These are phyloP conservation scores for Firmiana major DNA, from an alignment of 345 rosid genomes.

Conservation along the genomic window DNA sequence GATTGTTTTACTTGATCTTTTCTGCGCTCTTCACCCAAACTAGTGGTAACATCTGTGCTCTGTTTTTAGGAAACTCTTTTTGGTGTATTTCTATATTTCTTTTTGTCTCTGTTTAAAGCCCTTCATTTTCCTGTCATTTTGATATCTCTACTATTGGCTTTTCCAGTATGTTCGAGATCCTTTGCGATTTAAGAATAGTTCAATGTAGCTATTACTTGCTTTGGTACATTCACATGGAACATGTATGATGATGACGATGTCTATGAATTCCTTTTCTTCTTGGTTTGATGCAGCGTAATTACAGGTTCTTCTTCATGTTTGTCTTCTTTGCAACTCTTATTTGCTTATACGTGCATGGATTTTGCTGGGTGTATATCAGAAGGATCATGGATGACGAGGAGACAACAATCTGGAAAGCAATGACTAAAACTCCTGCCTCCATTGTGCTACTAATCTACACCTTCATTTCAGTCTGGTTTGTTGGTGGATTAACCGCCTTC, in stretches of 20 bases:
- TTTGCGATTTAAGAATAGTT: neutral
- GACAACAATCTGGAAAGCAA: slow-evolving; percentile 76
- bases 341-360: slow-evolving; percentile 79
- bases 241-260: neutral
- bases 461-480: slow-evolving; percentile 81
- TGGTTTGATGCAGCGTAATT: slow-evolving; percentile 77
- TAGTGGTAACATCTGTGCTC: slow-evolving; percentile 3
- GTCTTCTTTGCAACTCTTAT: slow-evolving; percentile 64
- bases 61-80: slow-evolving; percentile 1
- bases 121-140: neutral
- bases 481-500: slow-evolving; percentile 84
- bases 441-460: slow-evolving; percentile 67
- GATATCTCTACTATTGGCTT: neutral
- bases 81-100: neutral
- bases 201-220: slow-evolving; percentile 1
- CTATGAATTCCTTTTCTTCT: slow-evolving; percentile 1
- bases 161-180: neutral
- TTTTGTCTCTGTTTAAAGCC: neutral
- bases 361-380: slow-evolving; percentile 80
- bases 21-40: slow-evolving; percentile 13
- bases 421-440: slow-evolving; percentile 84
- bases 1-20: slow-evolving; percentile 10
- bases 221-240: neutral
- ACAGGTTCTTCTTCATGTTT: slow-evolving; percentile 94
- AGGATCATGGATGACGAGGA: slow-evolving; percentile 60